Percentiles rank a stretch among this genome's conserved stretches.
Evolutionary conservation across 495 filamentous ascomycete genomes (phyloP).

Genomic region (Staphylotrichum tortipilum): DNA sequence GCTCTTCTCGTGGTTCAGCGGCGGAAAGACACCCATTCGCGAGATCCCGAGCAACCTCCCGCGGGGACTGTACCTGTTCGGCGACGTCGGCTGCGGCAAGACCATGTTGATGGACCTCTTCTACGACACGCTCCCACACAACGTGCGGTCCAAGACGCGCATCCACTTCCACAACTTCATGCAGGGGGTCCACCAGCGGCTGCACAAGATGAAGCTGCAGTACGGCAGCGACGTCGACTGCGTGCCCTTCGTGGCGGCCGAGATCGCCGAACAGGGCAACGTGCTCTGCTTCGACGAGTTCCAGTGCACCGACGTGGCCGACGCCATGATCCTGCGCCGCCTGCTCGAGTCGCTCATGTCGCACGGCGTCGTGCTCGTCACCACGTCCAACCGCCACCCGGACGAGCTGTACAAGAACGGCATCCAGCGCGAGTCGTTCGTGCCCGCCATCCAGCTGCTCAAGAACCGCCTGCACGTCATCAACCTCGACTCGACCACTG

Average conservation of each 20-base stretch:
- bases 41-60: constrained; percentile 65
- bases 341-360: constrained; percentile 85
- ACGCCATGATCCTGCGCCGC: constrained; percentile 94
- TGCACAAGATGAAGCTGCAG: constrained; percentile 82
- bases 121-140: constrained; percentile 79
- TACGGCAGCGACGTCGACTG: constrained; percentile 88
- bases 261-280: constrained; percentile 74
- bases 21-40: constrained; percentile 29
- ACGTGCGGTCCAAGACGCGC: constrained; percentile 77
- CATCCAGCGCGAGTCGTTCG: constrained; percentile 89
- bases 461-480: constrained; percentile 76
- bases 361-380: constrained; percentile 92
- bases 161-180: constrained; percentile 99
- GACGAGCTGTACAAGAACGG: constrained; percentile 96
- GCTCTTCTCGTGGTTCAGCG: constrained; percentile 62
- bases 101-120: constrained; percentile 99
- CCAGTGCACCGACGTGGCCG: constrained; percentile 96
- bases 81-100: constrained; percentile 96
- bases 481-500: constrained; percentile 88
- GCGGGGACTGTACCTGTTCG: constrained; percentile 88
- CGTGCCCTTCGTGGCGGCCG: constrained; percentile 84
- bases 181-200: constrained; percentile 91
- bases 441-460: constrained; percentile 89
- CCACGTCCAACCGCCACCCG: constrained; percentile 94
- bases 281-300: constrained; percentile 98